Base-by-base conservation (phyloP, 179 eudicot genomes). In the Heliamphora pulchella region DNA sequence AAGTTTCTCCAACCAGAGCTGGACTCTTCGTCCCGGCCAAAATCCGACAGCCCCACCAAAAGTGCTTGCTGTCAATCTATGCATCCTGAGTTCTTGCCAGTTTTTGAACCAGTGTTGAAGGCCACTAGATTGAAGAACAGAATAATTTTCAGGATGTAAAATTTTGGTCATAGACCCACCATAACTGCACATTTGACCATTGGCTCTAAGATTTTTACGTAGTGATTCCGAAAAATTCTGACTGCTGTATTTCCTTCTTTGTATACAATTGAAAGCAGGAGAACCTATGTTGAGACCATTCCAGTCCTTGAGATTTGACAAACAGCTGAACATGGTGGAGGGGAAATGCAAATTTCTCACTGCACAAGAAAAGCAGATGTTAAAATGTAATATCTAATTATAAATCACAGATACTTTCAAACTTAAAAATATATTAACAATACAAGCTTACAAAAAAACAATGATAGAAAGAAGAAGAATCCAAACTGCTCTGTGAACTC, bases 11-110 rank as follows among this genome's bases (percentile, higher is more conserved):
- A 88, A 81, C 97, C 97, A 93, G 17, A 92, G 85, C 58, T 89
- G 87, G 51, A 73, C 91, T 73, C 98, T 89, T 63, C 96, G 86
- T 39, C 72, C 82, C 57, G 87, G 93, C 86, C 88, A 91, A 66
- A 94, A 88, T 47, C 98, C 96, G 75, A 94, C 69, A 39, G 98
- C 98, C 15, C 69, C 78, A 55, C 84, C 86, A 81, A 92, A 92
- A 51, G 94, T 94, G 81, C 98, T 92, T 7, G 94, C 94, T 55
- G 98, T 94, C n/a, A 92, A 87, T 73, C 88, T 92, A 75, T 86
- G 71, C 78, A 78, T 87, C 77, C 97, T 89, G 43, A 76, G 70
- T 39, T 91, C 83, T 84, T 91, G 94, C 98, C 97, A 94, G 58
- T 91, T 94, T 88, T 92, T 94, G 77, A 88, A 89, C 90, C 91